Evolutionary conservation across 768 basidiomycete genomes (phyloP), one percentile per base, ranked within the genome.

Genomic region (Mrakia gelida): DNA sequence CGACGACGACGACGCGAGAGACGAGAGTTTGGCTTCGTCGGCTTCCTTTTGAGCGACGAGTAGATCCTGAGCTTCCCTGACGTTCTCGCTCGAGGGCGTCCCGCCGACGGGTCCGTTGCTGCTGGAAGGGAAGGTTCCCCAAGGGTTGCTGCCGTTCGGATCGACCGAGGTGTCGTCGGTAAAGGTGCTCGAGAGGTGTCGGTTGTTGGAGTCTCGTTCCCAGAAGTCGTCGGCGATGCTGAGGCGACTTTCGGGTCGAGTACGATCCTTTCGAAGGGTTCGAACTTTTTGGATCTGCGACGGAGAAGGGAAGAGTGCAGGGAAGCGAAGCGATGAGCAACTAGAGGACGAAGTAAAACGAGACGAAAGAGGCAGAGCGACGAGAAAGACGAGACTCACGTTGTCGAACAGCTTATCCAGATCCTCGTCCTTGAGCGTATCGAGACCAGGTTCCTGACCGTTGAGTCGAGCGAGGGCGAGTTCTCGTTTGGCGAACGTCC

Each of bases 401-500:
- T 75, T 56, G 68, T 79, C 78, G 63, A 80, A 80, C 3, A 83
- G 76, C 73, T 81, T 82, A 68, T 85, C 85, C 71, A 99, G 87
- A 82, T 98, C 96, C 79, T 95, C 92, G 84, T 99, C 96, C 0
- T 92, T 93, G 32, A 99, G 88, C 81, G 91, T 93, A 84, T 98
- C 94, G 34, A 99, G 88, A 21, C 92, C 89, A 23, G 96, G 93
- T 81, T 96, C 93, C 49, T 93, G 85, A 4, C 95, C 95, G 75
- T 85, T 83, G 26, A 97, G 87, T 70, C 91, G 88, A 1, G 93
- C 92, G 54, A 95, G 87, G 4, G 94, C 95, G 8, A 95, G 95
- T 85, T 99, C 97, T 11, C 95, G 89, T 83, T 93, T 92, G 9
- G 97, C 97, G 84, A 91, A 98, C n/a, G 90, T 92, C 97, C 97